Percentiles rank a stretch among this genome's conserved stretches.
phyloP scores from a whole-genome alignment of 768 basidiomycete species.

The Leccinum longicurvipes region DNA sequence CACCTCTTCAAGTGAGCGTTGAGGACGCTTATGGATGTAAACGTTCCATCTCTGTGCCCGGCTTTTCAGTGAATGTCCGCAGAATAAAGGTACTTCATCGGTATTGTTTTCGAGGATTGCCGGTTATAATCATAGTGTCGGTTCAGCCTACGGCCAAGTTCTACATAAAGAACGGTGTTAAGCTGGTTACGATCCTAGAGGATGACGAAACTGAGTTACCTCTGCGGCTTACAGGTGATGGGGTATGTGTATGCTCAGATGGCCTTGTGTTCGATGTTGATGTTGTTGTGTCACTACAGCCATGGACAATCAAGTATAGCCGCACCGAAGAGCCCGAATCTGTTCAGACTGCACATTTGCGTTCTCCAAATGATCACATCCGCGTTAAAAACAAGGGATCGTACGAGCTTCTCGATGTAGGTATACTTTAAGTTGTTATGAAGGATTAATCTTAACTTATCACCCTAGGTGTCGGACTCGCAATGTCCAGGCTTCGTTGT shows the following conservation, averaged over 20 bases:
- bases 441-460: not conserved
- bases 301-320: constrained; percentile 83
- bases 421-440: constrained; percentile 13
- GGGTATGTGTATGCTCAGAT: constrained; percentile 47
- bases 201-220: constrained; percentile 71
- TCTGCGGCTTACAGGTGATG: constrained; percentile 85
- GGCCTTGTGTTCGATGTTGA: constrained; percentile 1
- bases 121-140: not conserved
- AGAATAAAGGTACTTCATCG: constrained; percentile 59
- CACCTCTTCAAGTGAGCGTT: constrained; percentile 57
- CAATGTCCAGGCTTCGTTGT: constrained; percentile 80
- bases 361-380: constrained; percentile 68
- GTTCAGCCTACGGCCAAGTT: constrained; percentile 82
- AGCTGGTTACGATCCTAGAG: constrained; percentile 65
- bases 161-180: constrained; percentile 61
- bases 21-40: constrained; percentile 89
- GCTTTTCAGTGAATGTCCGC: constrained; percentile 80
- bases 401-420: constrained; percentile 71
- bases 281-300: constrained; percentile 43
- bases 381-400: constrained; percentile 69
- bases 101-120: not conserved
- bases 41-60: constrained; percentile 69
- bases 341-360: constrained; percentile 41
- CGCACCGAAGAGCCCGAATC: constrained; percentile 42
- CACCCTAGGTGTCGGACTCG: constrained; percentile 66